Evolutionary conservation across 805 yeast genomes (phyloP).

Genomic region (Candida wancherniae): DNA sequence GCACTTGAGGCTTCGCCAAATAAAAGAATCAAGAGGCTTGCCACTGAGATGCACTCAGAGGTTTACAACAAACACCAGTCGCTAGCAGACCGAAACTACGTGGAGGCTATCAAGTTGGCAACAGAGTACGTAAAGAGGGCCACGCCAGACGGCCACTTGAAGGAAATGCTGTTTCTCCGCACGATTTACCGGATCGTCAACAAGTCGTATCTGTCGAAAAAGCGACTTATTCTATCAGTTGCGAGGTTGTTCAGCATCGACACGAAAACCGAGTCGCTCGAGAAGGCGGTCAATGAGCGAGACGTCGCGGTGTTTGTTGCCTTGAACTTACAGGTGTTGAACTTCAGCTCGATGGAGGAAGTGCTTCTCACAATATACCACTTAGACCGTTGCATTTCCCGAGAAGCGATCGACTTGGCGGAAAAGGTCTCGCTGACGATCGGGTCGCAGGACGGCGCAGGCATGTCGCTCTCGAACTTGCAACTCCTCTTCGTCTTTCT

Average conservation of each 20-base stretch:
- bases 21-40: slow-evolving; percentile 40
- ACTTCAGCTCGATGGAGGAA: slow-evolving; percentile 47
- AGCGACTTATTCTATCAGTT: slow-evolving; percentile 34
- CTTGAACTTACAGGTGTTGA: slow-evolving; percentile 33
- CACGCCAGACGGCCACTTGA: slow-evolving; percentile 15
- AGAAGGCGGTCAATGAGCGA: slow-evolving; percentile 16
- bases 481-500: slow-evolving; percentile 14
- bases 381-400: slow-evolving; percentile 39
- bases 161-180: slow-evolving; percentile 31
- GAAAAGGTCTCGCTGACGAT: slow-evolving; percentile 17
- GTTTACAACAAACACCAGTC: slow-evolving; percentile 66
- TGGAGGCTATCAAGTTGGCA: slow-evolving; percentile 58
- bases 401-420: slow-evolving; percentile 37
- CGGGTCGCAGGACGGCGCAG: slow-evolving; percentile 11
- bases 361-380: slow-evolving; percentile 40
- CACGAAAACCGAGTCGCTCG: slow-evolving; percentile 4
- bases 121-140: slow-evolving; percentile 36
- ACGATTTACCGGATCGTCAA: slow-evolving; percentile 42
- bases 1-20: slow-evolving; percentile 59
- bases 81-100: slow-evolving; percentile 59
- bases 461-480: slow-evolving; percentile 14
- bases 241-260: slow-evolving; percentile 17
- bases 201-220: slow-evolving; percentile 32
- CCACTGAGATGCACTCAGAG: slow-evolving; percentile 48
- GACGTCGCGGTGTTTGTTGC: slow-evolving; percentile 25